Conservation (phyloP, 208 protist species). For the Leishmania braziliensis region DNA sequence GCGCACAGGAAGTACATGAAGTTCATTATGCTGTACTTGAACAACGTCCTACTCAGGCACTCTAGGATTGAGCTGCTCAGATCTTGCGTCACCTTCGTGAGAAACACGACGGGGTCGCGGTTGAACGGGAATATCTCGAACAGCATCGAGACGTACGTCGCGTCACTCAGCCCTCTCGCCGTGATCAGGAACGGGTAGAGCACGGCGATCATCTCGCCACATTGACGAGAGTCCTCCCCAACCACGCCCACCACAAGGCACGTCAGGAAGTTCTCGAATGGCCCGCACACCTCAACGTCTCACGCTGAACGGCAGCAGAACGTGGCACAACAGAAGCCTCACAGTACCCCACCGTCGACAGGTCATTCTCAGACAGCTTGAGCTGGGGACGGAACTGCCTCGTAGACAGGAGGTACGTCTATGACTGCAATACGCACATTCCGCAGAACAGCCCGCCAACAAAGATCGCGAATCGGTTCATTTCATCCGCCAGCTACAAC, state of each 20-base stretch:
- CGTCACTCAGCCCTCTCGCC: slow-evolving; percentile 36
- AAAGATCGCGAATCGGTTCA: slow-evolving; percentile 43
- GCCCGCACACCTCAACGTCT: slow-evolving; percentile 36
- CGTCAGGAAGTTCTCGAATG: slow-evolving; percentile 32
- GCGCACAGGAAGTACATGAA: slow-evolving; percentile 51
- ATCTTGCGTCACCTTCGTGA: slow-evolving; percentile 55
- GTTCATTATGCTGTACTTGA: slow-evolving; percentile 30
- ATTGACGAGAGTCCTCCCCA: slow-evolving; percentile 33
- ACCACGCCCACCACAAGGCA: slow-evolving; percentile 27
- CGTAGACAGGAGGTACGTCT: slow-evolving; percentile 46
- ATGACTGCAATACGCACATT: slow-evolving; percentile 44
- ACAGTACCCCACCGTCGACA: slow-evolving; percentile 50
- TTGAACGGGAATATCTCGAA: slow-evolving; percentile 50
- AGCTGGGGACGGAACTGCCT: slow-evolving; percentile 34
- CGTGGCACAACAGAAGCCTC: slow-evolving; percentile 44
- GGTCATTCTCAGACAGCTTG: slow-evolving; percentile 36
- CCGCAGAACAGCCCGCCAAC: slow-evolving; percentile 54
- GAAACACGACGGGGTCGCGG: slow-evolving; percentile 43
- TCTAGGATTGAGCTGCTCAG: slow-evolving; percentile 43
- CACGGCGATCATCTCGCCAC: slow-evolving; percentile 29
- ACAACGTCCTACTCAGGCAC: slow-evolving; percentile 37
- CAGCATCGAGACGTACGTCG: slow-evolving; percentile 40
- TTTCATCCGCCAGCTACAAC: slow-evolving; percentile 37
- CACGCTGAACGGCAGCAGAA: slow-evolving; percentile 40
- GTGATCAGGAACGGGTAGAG: slow-evolving; percentile 51